Evolutionary conservation across 805 yeast genomes (phyloP).

Genomic region (Lachancea kluyveri): DNA sequence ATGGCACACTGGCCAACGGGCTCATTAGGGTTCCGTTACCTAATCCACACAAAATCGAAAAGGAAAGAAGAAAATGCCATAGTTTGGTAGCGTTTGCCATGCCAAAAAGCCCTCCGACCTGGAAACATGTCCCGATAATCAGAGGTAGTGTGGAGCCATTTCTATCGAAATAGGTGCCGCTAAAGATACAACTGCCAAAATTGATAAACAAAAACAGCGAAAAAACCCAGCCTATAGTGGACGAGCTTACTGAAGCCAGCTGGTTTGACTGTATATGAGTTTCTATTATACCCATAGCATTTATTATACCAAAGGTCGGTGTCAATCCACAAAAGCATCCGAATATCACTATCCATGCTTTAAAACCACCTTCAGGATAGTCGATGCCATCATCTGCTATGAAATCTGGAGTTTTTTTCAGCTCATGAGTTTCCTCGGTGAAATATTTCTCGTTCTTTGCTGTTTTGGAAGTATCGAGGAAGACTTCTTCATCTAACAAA

Average conservation of each 20-base stretch:
- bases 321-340: conserved; percentile 55
- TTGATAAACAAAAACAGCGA: conserved; percentile 47
- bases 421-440: no score
- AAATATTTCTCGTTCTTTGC: no score
- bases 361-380: conserved; percentile 55
- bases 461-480: no score
- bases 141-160: conserved; percentile 43
- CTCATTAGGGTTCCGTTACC: conserved; percentile 53
- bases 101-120: conserved; percentile 45
- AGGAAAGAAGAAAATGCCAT: conserved; percentile 56
- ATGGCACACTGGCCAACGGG: conserved; percentile 52
- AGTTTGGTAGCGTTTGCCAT: conserved; percentile 44
- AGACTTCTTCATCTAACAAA: no score
- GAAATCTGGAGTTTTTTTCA: conserved; percentile 13
- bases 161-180: conserved; percentile 54
- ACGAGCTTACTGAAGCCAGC: conserved; percentile 37
- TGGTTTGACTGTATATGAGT: conserved; percentile 53
- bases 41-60: conserved; percentile 47
- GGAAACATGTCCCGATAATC: conserved; percentile 35
- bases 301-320: conserved; percentile 50
- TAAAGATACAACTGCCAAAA: conserved; percentile 42
- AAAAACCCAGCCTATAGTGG: conserved; percentile 59
- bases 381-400: conserved; percentile 23
- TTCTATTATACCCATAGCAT: conserved; percentile 57
- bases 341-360: conserved; percentile 49